Conservation (phyloP, 2,329 filamentous ascomycete genomes). For the Teratosphaeriaceae sp. region DNA sequence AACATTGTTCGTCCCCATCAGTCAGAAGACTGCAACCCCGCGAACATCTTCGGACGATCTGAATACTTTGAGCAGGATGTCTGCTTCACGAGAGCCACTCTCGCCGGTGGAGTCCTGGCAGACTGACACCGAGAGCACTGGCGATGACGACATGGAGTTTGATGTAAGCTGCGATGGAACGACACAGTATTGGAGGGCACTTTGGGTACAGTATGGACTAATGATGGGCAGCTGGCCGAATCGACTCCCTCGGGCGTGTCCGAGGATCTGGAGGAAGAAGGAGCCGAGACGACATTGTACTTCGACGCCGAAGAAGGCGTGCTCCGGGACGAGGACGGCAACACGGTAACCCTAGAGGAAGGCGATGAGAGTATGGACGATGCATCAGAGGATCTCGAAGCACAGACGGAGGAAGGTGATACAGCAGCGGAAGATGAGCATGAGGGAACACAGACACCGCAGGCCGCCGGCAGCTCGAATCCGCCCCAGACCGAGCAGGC, state of each 20-base stretch:
- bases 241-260: conserved; percentile 5
- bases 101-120: conserved; percentile 16
- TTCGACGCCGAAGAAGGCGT: conserved; percentile 34
- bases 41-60: no score
- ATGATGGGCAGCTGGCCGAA: conserved; percentile 17
- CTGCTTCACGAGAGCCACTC: neutral
- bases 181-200: neutral
- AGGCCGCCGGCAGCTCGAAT: conserved; percentile 10
- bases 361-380: conserved; percentile 15
- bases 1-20: no score
- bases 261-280: conserved; percentile 35
- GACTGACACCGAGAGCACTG: conserved; percentile 18
- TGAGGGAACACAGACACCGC: conserved; percentile 25
- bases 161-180: conserved; percentile 19
- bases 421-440: conserved; percentile 27
- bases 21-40: no score
- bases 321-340: conserved; percentile 20
- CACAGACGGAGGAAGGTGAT: conserved; percentile 17
- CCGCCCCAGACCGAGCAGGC: conserved; percentile 4
- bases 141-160: conserved; percentile 49
- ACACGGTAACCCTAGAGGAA: conserved; percentile 21
- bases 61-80: neutral
- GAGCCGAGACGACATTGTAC: conserved; percentile 33
- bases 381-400: conserved; percentile 25
- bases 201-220: no score